A percentile compares a stretch with the other conserved stretches of the same genome.
These are phyloP conservation scores for Ophiostoma pallidulum DNA, from an alignment of 2,329 filamentous ascomycete genomes.

Conservation along the genomic window DNA sequence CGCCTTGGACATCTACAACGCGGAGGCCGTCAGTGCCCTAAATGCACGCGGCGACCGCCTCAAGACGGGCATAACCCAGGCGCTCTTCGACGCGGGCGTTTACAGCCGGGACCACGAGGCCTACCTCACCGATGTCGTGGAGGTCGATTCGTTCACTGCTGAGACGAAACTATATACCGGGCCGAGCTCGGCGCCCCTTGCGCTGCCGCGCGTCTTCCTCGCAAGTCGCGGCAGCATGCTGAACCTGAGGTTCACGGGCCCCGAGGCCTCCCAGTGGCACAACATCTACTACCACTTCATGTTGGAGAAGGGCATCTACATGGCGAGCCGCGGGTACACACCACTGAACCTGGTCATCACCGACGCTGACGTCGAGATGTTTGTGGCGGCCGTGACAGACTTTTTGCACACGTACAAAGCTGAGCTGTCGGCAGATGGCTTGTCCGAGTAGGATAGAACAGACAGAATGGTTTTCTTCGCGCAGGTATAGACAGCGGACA, in stretches of 20 bases:
- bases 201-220: constrained; percentile 11
- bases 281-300: constrained; percentile 21
- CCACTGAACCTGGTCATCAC: constrained; percentile 19
- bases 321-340: constrained; percentile 18
- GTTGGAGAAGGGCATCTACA: constrained; percentile 20
- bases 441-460: too few relatives aligned
- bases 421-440: too few relatives aligned
- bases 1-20: constrained; percentile 29
- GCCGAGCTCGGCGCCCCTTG: not conserved
- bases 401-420: constrained; percentile 9
- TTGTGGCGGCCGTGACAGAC: constrained; percentile 14
- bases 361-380: constrained; percentile 16
- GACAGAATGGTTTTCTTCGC: too few relatives aligned
- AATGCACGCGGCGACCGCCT: constrained; percentile 25
- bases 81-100: constrained; percentile 22
- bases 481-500: too few relatives aligned
- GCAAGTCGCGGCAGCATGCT: constrained; percentile 25
- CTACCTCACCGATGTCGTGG: constrained; percentile 2
- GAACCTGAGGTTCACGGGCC: constrained; percentile 29
- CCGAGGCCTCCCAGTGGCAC: constrained; percentile 18
- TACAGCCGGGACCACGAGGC: constrained; percentile 18
- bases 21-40: constrained; percentile 24
- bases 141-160: constrained; percentile 12
- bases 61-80: constrained; percentile 16
- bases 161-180: constrained; percentile 7